Percentiles rank a stretch among this genome's conserved stretches.
These are phyloP conservation scores for Micractinium sp. DNA, from an alignment of 139 green algal genomes.

Conservation along the genomic window DNA sequence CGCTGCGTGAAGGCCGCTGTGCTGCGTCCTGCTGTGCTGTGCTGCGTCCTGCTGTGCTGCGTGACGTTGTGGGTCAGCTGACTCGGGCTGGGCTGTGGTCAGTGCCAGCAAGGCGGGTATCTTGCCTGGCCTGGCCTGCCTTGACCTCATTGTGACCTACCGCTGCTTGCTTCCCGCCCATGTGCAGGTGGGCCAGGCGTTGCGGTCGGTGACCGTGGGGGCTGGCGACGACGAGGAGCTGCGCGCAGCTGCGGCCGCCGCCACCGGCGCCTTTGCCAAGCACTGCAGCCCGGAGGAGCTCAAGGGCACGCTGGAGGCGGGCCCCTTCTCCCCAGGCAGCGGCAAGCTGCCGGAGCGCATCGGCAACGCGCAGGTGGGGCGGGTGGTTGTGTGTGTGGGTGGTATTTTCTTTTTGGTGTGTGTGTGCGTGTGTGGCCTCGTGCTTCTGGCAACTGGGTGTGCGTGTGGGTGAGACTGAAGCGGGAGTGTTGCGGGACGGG, in stretches of 20 bases:
- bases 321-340: conserved; percentile 39
- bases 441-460: too few species aligned
- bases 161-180: not conserved
- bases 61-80: too few species aligned
- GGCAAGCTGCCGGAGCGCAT: conserved; percentile 19
- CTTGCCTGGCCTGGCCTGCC: too few species aligned
- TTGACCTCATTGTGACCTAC: too few species aligned
- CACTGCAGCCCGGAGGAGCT: conserved; percentile 40
- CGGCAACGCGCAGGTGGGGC: not conserved
- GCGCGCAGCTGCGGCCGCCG: conserved; percentile 29
- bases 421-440: too few species aligned
- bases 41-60: too few species aligned
- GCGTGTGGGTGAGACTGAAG: too few species aligned
- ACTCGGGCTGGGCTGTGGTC: too few species aligned
- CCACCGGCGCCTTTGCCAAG: conserved; percentile 44
- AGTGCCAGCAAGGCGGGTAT: too few species aligned
- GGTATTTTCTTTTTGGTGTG: not conserved
- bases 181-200: conserved; percentile 41
- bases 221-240: conserved; percentile 54
- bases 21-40: too few species aligned
- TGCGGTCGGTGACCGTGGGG: conserved; percentile 15
- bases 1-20: too few species aligned
- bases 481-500: too few species aligned
- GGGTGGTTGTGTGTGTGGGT: not conserved
- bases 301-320: conserved; percentile 43